These are phyloP conservation scores for Backusella psychrophila DNA, from an alignment of 192 early-diverging fungal species.

Conservation along the genomic window DNA sequence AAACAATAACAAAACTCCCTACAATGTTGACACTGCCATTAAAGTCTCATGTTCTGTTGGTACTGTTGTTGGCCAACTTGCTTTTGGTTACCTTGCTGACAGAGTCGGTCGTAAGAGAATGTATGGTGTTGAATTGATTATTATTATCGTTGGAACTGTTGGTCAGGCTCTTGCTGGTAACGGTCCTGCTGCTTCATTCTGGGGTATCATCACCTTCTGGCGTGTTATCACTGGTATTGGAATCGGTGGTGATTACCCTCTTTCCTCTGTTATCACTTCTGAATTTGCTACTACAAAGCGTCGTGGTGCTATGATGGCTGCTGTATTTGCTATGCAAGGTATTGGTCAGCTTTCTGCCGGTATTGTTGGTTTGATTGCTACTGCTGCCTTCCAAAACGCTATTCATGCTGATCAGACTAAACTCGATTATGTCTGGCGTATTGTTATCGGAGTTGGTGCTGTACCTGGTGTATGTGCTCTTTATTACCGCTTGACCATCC, in stretches of 20 bases:
- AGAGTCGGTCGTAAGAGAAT: slow-evolving; percentile 86
- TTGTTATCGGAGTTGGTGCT: slow-evolving; percentile 81
- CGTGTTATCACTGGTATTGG: slow-evolving; percentile 90
- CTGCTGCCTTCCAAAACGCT: slow-evolving; percentile 66
- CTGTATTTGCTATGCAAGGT: slow-evolving; percentile 94
- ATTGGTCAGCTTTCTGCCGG: slow-evolving; percentile 84
- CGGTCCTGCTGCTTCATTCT: slow-evolving; percentile 63
- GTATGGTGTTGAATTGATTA: slow-evolving; percentile 89
- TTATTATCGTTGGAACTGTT: slow-evolving; percentile 86
- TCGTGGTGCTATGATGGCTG: slow-evolving; percentile 88
- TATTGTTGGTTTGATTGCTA: slow-evolving; percentile 70
- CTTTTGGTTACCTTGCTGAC: slow-evolving; percentile 83
- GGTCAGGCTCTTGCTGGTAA: slow-evolving; percentile 76
- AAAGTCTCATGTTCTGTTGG: slow-evolving; percentile 92
- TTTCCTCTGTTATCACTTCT: slow-evolving; percentile 91
- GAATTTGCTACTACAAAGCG: slow-evolving; percentile 85
- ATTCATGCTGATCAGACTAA: slow-evolving; percentile 60
- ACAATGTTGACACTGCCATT: slow-evolving; percentile 75
- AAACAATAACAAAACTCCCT: slow-evolving; percentile 45
- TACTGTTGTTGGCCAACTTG: slow-evolving; percentile 89
- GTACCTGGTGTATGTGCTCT: slow-evolving; percentile 83
- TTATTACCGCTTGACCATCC: slow-evolving; percentile 91
- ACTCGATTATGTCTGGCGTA: slow-evolving; percentile 91
- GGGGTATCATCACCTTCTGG: slow-evolving; percentile 77
- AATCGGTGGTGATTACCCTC: slow-evolving; percentile 95